Conservation (phyloP, 805 yeast species). For the Kodamaea kakaduensis region DNA sequence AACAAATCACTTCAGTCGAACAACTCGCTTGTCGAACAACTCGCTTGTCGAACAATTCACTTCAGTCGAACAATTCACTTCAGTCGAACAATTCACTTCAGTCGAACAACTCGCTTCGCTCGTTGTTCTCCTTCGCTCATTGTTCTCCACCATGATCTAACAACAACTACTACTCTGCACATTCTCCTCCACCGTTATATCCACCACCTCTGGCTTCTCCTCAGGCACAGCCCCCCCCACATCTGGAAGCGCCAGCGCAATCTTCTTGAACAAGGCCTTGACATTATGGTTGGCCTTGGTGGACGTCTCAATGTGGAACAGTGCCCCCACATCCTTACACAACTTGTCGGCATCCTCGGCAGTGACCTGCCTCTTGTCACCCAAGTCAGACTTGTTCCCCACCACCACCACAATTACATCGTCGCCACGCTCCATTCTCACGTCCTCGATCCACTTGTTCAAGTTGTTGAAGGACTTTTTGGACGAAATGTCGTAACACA, state of each 20-base stretch:
- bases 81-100: too few relatives aligned
- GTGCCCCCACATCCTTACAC: constrained; percentile 67
- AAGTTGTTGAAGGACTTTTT: constrained; percentile 80
- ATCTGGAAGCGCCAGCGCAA: constrained; percentile 89
- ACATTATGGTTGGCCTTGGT: constrained; percentile 95
- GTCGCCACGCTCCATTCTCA: constrained; percentile 85
- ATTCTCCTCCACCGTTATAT: constrained; percentile 32
- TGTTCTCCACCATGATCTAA: neutral
- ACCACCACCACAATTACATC: constrained; percentile 87
- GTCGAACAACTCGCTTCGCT: too few relatives aligned
- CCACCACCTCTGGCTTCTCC: constrained; percentile 34
- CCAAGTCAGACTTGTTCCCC: constrained; percentile 85
- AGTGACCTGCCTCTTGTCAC: constrained; percentile 69
- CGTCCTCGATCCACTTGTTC: constrained; percentile 92
- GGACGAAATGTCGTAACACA: constrained; percentile 90
- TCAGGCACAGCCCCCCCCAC: constrained; percentile 28
- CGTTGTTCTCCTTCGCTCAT: neutral
- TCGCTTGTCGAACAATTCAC: too few relatives aligned
- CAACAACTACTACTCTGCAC: constrained; percentile 19
- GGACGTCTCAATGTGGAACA: constrained; percentile 85
- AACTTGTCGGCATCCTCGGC: constrained; percentile 80
- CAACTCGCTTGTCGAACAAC: too few relatives aligned
- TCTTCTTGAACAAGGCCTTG: constrained; percentile 80
- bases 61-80: too few relatives aligned
- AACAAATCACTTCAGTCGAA: too few relatives aligned